phyloP scores from a whole-genome alignment of 1,284 basidiomycete genomes.

The Hemileia vastatrix region DNA sequence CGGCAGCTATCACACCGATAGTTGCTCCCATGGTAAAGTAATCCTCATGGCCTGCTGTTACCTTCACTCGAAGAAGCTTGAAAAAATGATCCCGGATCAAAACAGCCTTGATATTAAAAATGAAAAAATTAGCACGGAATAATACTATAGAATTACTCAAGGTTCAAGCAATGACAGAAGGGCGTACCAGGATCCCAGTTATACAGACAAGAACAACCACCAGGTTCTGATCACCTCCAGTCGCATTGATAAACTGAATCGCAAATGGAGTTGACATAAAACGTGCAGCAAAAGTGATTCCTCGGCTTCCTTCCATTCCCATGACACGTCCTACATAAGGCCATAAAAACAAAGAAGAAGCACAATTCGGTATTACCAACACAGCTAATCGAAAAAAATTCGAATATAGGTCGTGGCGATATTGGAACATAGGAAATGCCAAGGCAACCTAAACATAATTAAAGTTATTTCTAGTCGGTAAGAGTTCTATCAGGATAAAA shows the following conservation, averaged over 20 bases:
- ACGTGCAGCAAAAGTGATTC: slow-evolving; percentile 14
- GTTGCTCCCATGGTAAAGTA: slow-evolving; percentile 22
- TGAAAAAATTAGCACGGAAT: too few species aligned
- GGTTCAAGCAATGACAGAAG: background rate
- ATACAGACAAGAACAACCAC: slow-evolving; percentile 20
- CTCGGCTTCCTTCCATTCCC: slow-evolving; percentile 14
- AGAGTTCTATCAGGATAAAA: too few species aligned
- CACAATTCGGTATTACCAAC: slow-evolving; percentile 7
- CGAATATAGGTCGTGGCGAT: slow-evolving; percentile 14
- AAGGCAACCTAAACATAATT: slow-evolving; percentile 6
- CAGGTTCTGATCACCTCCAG: slow-evolving; percentile 11
- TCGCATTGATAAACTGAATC: slow-evolving; percentile 18
- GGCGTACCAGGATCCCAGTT: slow-evolving; percentile 18
- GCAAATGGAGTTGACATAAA: slow-evolving; percentile 23
- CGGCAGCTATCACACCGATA: slow-evolving; percentile 17
- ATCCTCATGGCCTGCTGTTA: slow-evolving; percentile 16
- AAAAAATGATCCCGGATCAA: slow-evolving; percentile 17
- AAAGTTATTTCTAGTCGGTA: background rate
- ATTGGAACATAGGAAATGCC: slow-evolving; percentile 19
- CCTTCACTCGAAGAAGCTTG: slow-evolving; percentile 15
- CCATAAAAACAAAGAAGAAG: slow-evolving; percentile 13
- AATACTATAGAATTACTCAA: background rate
- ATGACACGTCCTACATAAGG: slow-evolving; percentile 11
- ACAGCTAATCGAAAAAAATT: slow-evolving; percentile 12
- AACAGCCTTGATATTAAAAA: slow-evolving; percentile 17